Evolutionary conservation across 1,284 basidiomycete genomes (phyloP), one percentile per base, ranked within the genome.

Genomic region (Boletus semigastroideus): DNA sequence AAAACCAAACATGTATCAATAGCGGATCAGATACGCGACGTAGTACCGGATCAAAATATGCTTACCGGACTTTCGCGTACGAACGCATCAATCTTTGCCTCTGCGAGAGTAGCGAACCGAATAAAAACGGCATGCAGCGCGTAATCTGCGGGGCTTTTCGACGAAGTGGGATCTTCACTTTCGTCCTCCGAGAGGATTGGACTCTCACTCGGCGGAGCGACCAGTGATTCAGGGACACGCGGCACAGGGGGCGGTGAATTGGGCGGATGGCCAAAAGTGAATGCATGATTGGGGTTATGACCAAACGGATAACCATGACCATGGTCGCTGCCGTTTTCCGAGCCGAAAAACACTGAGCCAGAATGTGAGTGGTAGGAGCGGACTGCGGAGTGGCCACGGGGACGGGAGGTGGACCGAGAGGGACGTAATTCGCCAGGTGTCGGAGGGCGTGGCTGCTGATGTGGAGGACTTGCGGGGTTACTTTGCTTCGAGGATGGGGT

Each of bases 41-140:
- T 13, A 34, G 36, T 22, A 31, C 40, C 3, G 30, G 42, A 44
- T 39, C 12, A 14, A 52, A 43, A 31, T 12, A 49, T 11, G 73
- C 86, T 58, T 61, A 92, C 91, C 60, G 87, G 63, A 42, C 80
- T 78, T 57, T 86, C 79, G 5, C 79, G 81, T 42, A 94, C 74
- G 59, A 93, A 90, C 7, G 72, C 69, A 20, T 87, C 82, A 25
- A 94, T 87, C 62, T 92, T 92, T 34, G 74, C 72, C 68, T 94
- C 90, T 0, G 90, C 89, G 3, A 81, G 74, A 0, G 86, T 80
- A 4, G 88, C 87, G 62, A 94, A 94, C 7, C 88, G 83, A 47
- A 90, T 86, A 68, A 94, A 94, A 8, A 94, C 80, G 0, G 91
- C 89, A 63, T 92, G 87, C 31, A 95, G 72, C 1, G 92, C 92